Base-by-base conservation (phyloP, 83 land plant species). In the Picea engelmannii region DNA sequence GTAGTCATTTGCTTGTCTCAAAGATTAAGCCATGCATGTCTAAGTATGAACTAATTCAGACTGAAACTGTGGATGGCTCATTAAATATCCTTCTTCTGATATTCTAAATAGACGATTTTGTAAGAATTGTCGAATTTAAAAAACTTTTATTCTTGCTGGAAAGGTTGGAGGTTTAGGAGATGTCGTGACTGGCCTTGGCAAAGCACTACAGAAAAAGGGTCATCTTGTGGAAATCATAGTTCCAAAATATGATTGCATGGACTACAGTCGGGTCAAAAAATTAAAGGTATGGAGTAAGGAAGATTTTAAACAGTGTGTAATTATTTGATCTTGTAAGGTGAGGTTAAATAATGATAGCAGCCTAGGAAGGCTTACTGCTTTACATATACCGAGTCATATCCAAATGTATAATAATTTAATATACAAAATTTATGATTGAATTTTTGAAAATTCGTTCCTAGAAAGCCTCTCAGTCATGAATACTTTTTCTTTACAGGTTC, bases 101-200 rank as follows among this genome's bases (percentile, higher is more conserved):
- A 8, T 52, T 58, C 35, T 49, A 49, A 23, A 52, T 5, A 52
- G 66, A 78, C 2, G 6, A 27, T 13, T 78, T 21, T 60, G 11
- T 8, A 9, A 27, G 23, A 21, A 66, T 66, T 4, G 27, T 61
- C 20, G 67, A 62, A 27, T 62, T 62, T 79, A 66, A 42, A 25
- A 7, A 5, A 35, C 25, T 62, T 35, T 35, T 79, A 31, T 78
- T 21, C 68, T 85, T 82, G 27, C 17, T 78, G 80, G 81, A 44
- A 78, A 97, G 99, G 99, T 97, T 83, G 99, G 99, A 47, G 99
- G 99, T n/a, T 79, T 97, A 79, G 99, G 96, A 61, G 99, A 97
- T 85, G 99, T 97, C 79, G 96, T 97, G 63, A 83, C 95, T 84
- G 99, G 99, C 66, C 88, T 97, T 52, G 82, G 99, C 66, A 92